Percentiles rank a stretch among this genome's conserved stretches.
Conservation (phyloP, 2,329 filamentous ascomycete genomes). For the Neonectria sp. region DNA sequence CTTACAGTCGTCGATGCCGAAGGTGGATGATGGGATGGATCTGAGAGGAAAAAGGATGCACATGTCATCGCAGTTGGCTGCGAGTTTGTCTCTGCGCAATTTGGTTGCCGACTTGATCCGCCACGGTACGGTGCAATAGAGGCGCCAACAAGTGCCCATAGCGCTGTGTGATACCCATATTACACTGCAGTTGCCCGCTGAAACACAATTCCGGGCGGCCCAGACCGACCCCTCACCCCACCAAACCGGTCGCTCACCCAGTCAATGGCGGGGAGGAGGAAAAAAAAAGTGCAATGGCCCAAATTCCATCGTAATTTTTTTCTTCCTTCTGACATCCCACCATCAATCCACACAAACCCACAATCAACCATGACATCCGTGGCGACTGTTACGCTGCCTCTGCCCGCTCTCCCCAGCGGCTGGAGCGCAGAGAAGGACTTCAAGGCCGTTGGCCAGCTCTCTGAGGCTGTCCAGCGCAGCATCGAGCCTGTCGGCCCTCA, state of each 20-base stretch:
- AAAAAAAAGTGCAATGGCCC: conserved; percentile 34
- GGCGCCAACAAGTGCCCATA: neutral
- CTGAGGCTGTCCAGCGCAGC: conserved; percentile 84
- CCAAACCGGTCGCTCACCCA: conserved; percentile 29
- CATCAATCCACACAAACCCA: conserved; percentile 35
- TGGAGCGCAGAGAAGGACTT: conserved; percentile 95
- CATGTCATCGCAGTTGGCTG: neutral
- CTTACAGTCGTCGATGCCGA: neutral
- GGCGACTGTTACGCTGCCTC: conserved; percentile 72
- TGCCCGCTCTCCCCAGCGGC: conserved; percentile 83
- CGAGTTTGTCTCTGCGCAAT: neutral
- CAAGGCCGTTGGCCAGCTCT: conserved; percentile 85
- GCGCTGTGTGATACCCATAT: neutral
- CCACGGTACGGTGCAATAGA: neutral
- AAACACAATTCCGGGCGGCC: neutral
- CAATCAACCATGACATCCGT: conserved; percentile 73
- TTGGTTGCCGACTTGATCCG: neutral
- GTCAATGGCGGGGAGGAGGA: conserved; percentile 39
- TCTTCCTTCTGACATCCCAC: conserved; percentile 34
- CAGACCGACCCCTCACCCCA: conserved; percentile 39
- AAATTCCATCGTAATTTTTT: conserved; percentile 38
- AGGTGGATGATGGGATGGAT: conserved; percentile 4
- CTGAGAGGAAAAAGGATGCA: conserved; percentile 19
- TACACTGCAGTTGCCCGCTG: conserved; percentile 25
- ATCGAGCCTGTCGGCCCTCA: conserved; percentile 97